Percentiles rank a stretch among this genome's conserved stretches.
These are phyloP conservation scores for Neofusicoccum laricinum DNA, from an alignment of 2,329 filamentous ascomycete genomes.

Conservation along the genomic window DNA sequence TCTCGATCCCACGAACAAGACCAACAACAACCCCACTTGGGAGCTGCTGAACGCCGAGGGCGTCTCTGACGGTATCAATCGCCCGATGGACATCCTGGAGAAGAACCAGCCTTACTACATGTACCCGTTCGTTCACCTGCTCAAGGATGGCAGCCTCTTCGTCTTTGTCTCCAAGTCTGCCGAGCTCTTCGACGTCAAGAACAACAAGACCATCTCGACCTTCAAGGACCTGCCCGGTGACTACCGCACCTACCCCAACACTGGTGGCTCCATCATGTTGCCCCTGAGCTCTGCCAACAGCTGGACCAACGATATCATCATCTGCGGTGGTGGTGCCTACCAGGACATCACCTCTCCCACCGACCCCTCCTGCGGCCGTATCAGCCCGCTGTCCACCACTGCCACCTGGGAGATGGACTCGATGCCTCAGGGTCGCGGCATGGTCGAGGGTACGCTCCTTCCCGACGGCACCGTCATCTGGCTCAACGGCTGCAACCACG, in stretches of 20 bases:
- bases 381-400: slow-evolving; percentile 48
- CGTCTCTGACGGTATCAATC: slow-evolving; percentile 46
- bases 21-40: slow-evolving; percentile 64
- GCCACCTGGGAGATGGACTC: slow-evolving; percentile 56
- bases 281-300: slow-evolving; percentile 51
- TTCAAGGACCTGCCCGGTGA: slow-evolving; percentile 54
- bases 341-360: slow-evolving; percentile 59
- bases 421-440: slow-evolving; percentile 58
- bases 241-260: slow-evolving; percentile 61
- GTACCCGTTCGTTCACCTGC: slow-evolving; percentile 61
- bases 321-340: slow-evolving; percentile 60
- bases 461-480: slow-evolving; percentile 63
- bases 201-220: slow-evolving; percentile 43
- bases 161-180: slow-evolving; percentile 56
- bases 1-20: slow-evolving; percentile 50
- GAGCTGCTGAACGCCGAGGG: slow-evolving; percentile 55
- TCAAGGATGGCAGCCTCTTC: slow-evolving; percentile 56
- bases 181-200: slow-evolving; percentile 53
- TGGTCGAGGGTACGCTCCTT: slow-evolving; percentile 60
- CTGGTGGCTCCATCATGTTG: slow-evolving; percentile 57
- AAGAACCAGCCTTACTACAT: slow-evolving; percentile 63
- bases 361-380: slow-evolving; percentile 57
- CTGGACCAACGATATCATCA: slow-evolving; percentile 54
- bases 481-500: slow-evolving; percentile 58
- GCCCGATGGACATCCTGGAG: slow-evolving; percentile 52